phyloP scores from a whole-genome alignment of 2,329 filamentous ascomycete genomes.

The Esteya vermicola region DNA sequence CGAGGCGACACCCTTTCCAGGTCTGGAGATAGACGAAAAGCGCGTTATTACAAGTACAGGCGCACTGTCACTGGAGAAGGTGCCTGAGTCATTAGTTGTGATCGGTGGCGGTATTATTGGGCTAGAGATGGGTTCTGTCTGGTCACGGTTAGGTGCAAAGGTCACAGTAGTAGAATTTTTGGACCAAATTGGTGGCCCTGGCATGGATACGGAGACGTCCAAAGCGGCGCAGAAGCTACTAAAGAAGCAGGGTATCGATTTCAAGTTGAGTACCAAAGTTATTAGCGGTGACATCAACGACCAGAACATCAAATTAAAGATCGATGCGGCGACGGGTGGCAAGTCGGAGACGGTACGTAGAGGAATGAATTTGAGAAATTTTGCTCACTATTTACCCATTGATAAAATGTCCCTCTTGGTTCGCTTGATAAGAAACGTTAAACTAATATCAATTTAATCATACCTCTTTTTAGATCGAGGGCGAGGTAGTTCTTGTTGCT shows the following conservation, averaged over 20 bases:
- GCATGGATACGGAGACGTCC: conserved; percentile 90
- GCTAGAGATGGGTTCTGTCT: conserved; percentile 95
- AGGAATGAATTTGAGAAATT: no score
- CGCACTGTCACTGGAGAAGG: conserved; percentile 74
- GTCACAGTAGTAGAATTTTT: conserved; percentile 97
- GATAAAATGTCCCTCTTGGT: no score
- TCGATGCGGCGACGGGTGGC: conserved; percentile 91
- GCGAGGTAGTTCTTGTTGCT: conserved; percentile 89
- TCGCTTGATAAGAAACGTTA: no score
- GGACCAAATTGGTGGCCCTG: conserved; percentile 88
- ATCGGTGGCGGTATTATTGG: conserved; percentile 98
- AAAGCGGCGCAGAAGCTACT: conserved; percentile 88
- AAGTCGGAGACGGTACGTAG: conserved; percentile 85
- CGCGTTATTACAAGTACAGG: conserved; percentile 93
- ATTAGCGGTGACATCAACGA: conserved; percentile 67
- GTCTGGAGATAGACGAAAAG: conserved; percentile 93
- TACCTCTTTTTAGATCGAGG: conserved; percentile 52
- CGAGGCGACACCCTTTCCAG: conserved; percentile 92
- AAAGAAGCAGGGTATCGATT: conserved; percentile 92
- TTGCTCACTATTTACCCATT: no score
- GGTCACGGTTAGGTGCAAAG: conserved; percentile 84
- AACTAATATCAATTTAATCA: no score
- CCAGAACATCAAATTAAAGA: conserved; percentile 63
- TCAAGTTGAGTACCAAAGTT: conserved; percentile 97
- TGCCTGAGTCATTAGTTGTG: conserved; percentile 92